Evolutionary conservation across 805 yeast genomes (phyloP).

Genomic region (Yamadazyma phyllophila): DNA sequence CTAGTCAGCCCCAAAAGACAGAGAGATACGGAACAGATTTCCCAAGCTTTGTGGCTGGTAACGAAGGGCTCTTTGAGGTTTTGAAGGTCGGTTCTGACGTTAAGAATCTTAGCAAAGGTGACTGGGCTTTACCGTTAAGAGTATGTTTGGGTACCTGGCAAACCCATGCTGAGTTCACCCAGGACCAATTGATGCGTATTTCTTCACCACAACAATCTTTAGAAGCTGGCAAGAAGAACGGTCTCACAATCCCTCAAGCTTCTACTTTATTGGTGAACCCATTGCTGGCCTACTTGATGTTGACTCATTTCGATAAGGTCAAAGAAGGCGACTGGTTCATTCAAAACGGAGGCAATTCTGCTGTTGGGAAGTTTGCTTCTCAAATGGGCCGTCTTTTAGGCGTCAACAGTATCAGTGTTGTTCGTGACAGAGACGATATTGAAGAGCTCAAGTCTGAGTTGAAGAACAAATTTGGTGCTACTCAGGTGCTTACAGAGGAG

Average conservation of each 20-base stretch:
- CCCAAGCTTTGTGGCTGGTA: conserved; percentile 85
- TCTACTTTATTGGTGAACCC: conserved; percentile 94
- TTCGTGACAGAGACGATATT: conserved; percentile 80
- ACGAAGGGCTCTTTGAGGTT: conserved; percentile 90
- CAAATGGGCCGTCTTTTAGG: conserved; percentile 83
- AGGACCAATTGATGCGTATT: conserved; percentile 54
- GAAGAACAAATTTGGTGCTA: conserved; percentile 68
- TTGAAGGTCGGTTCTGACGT: conserved; percentile 63
- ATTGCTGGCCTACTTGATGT: conserved; percentile 85
- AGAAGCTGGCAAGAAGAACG: conserved; percentile 27
- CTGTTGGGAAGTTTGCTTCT: conserved; percentile 88
- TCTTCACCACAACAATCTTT: conserved; percentile 52
- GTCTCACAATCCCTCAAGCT: conserved; percentile 53
- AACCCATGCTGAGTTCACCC: conserved; percentile 51
- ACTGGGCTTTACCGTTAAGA: conserved; percentile 79
- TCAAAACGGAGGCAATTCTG: conserved; percentile 95
- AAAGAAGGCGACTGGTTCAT: conserved; percentile 83
- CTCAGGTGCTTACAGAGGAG: conserved; percentile 85
- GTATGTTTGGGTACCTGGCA: conserved; percentile 95
- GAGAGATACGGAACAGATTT: conserved; percentile 50
- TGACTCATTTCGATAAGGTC: conserved; percentile 62
- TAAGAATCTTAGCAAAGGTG: conserved; percentile 56
- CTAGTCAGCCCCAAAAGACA: conserved; percentile 48
- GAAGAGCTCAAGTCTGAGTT: conserved; percentile 57
- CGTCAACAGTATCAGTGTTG: conserved; percentile 78